Evolutionary conservation across 257 asterid genomes (phyloP).

Genomic region (Plantago major): DNA sequence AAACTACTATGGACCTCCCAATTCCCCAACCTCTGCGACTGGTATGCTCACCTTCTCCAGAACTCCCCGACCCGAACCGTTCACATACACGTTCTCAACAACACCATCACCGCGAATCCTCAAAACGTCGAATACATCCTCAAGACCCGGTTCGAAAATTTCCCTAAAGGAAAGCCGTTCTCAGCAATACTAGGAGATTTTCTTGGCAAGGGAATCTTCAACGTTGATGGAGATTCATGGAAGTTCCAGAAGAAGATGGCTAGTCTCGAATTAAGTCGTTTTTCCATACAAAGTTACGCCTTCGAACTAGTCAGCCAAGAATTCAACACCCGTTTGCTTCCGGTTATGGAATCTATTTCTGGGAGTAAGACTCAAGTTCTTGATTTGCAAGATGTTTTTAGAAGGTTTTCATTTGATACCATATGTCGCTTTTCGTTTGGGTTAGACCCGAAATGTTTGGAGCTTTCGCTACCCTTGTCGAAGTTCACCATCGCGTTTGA

Average conservation of each 20-base stretch:
- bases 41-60: slow-evolving; percentile 61
- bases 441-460: slow-evolving; percentile 32
- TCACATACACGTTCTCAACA: slow-evolving; percentile 69
- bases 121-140: slow-evolving; percentile 67
- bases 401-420: slow-evolving; percentile 33
- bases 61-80: slow-evolving; percentile 50
- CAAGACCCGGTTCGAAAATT: slow-evolving; percentile 49
- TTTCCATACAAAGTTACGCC: slow-evolving; percentile 32
- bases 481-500: slow-evolving; percentile 39
- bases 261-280: slow-evolving; percentile 44
- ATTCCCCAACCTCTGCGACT: slow-evolving; percentile 60
- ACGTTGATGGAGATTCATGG: slow-evolving; percentile 69
- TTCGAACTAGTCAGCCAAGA: slow-evolving; percentile 33
- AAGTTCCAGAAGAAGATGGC: slow-evolving; percentile 46
- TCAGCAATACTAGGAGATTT: slow-evolving; percentile 63
- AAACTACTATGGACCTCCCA: slow-evolving; percentile 38
- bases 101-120: slow-evolving; percentile 57
- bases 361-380: not conserved
- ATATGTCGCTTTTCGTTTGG: slow-evolving; percentile 42
- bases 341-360: slow-evolving; percentile 19
- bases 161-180: slow-evolving; percentile 62
- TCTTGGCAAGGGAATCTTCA: slow-evolving; percentile 66
- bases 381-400: slow-evolving; percentile 40
- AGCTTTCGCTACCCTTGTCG: slow-evolving; percentile 27
- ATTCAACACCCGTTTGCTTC: slow-evolving; percentile 24